Conservation (phyloP, 2,329 filamentous ascomycete species). For the Aspergillus viridinutans region DNA sequence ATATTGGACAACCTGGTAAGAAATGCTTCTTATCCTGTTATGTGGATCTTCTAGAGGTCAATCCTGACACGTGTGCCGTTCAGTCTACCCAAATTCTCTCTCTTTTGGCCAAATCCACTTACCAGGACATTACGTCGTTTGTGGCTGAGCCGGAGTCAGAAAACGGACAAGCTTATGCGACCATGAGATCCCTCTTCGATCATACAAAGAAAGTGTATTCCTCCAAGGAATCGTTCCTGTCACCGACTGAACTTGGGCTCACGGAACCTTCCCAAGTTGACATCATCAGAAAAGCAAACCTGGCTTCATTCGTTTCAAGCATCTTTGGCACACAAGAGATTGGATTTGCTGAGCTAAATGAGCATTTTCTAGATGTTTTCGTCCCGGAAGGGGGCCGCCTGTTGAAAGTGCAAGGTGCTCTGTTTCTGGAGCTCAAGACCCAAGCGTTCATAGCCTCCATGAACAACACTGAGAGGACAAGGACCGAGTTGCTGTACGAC, state of each 20-base stretch:
- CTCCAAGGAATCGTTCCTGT: slow-evolving; percentile 53
- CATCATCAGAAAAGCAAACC: slow-evolving; percentile 60
- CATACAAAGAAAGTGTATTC: slow-evolving; percentile 61
- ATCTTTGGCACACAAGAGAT: slow-evolving; percentile 63
- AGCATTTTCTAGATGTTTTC: slow-evolving; percentile 61
- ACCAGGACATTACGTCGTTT: slow-evolving; percentile 54
- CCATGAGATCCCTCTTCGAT: slow-evolving; percentile 59
- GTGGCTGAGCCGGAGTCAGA: slow-evolving; percentile 54
- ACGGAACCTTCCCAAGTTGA: slow-evolving; percentile 52
- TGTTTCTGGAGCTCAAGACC: slow-evolving; percentile 63
- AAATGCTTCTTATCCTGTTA: background rate
- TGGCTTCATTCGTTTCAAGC: slow-evolving; percentile 61
- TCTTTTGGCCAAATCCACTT: slow-evolving; percentile 54
- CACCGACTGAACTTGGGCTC: slow-evolving; percentile 50
- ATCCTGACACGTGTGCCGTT: background rate
- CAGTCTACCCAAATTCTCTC: slow-evolving; percentile 58
- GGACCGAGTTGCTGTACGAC: slow-evolving; percentile 55
- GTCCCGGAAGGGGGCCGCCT: slow-evolving; percentile 56
- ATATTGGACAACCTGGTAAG: slow-evolving; percentile 59
- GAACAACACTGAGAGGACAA: slow-evolving; percentile 52
- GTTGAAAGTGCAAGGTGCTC: slow-evolving; percentile 55
- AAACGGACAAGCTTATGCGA: slow-evolving; percentile 58
- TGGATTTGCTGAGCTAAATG: slow-evolving; percentile 60
- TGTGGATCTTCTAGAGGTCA: background rate
- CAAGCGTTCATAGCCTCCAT: slow-evolving; percentile 62